Percentiles rank a stretch among this genome's conserved stretches.
These are phyloP conservation scores for Clausena lansium DNA, from an alignment of 345 rosid genomes.

Conservation along the genomic window DNA sequence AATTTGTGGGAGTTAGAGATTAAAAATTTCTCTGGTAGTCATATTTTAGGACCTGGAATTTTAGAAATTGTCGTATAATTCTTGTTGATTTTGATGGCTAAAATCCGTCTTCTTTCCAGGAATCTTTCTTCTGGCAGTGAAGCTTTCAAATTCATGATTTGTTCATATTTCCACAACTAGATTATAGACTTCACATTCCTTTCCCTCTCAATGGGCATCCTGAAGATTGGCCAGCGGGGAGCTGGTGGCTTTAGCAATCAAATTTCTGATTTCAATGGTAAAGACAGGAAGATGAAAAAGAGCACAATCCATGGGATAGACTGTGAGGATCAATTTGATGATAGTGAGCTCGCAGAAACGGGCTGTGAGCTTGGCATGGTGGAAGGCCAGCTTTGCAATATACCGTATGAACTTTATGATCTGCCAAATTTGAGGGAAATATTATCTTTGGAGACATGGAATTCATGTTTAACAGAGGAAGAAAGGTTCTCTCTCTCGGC, in stretches of 20 bases:
- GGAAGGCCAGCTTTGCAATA: slow-evolving; percentile 50
- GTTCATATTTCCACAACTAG: slow-evolving; percentile 19
- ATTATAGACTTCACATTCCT: background rate
- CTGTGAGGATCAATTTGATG: slow-evolving; percentile 45
- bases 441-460: slow-evolving; percentile 62
- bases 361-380: slow-evolving; percentile 54
- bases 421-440: slow-evolving; percentile 55
- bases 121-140: slow-evolving; percentile 11
- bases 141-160: slow-evolving; percentile 7
- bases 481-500: slow-evolving; percentile 54
- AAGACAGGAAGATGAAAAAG: slow-evolving; percentile 30
- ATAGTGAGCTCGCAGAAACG: slow-evolving; percentile 29
- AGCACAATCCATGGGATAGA: slow-evolving; percentile 26
- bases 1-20: background rate
- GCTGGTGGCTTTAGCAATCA: slow-evolving; percentile 15
- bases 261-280: slow-evolving; percentile 17
- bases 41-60: background rate
- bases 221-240: slow-evolving; percentile 30
- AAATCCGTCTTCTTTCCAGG: slow-evolving; percentile 23
- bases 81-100: slow-evolving; percentile 15
- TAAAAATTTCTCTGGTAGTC: background rate
- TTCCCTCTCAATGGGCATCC: slow-evolving; percentile 36
- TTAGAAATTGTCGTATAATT: background rate
- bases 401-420: slow-evolving; percentile 67
- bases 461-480: slow-evolving; percentile 57